phyloP scores from a whole-genome alignment of 2,329 filamentous ascomycete genomes.

The Hypoxylon sp. region DNA sequence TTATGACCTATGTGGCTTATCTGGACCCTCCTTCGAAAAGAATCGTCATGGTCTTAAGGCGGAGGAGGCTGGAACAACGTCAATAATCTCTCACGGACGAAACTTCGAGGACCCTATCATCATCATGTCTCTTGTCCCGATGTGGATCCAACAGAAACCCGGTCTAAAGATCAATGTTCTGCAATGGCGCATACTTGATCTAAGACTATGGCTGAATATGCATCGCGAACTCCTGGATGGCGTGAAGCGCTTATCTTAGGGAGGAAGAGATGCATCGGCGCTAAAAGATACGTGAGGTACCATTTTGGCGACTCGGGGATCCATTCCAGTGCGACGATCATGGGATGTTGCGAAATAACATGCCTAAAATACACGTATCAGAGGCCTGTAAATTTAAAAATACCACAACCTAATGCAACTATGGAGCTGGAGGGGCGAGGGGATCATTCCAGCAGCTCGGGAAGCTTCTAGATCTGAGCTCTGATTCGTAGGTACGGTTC shows the following conservation, averaged over 20 bases:
- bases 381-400: conserved; percentile 4
- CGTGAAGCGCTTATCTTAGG: not conserved
- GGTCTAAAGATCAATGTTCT: not conserved
- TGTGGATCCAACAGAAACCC: no score
- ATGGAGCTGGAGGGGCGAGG: conserved; percentile 6
- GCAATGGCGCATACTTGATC: not conserved
- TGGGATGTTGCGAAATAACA: conserved; percentile 4
- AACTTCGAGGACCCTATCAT: not conserved
- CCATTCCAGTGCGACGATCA: conserved; percentile 13
- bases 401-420: not conserved
- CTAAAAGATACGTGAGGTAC: not conserved
- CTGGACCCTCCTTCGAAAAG: not conserved
- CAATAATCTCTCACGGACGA: not conserved
- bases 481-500: conserved; percentile 18
- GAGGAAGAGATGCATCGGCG: not conserved
- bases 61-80: not conserved
- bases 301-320: not conserved
- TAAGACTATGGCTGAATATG: not conserved
- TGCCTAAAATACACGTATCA: conserved; percentile 17
- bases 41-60: not conserved
- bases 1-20: not conserved
- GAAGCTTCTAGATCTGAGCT: not conserved
- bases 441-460: conserved; percentile 17
- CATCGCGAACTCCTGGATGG: not conserved
- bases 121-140: not conserved